phyloP scores from a whole-genome alignment of 2,329 filamentous ascomycete species.

The Fusarium sp. region DNA sequence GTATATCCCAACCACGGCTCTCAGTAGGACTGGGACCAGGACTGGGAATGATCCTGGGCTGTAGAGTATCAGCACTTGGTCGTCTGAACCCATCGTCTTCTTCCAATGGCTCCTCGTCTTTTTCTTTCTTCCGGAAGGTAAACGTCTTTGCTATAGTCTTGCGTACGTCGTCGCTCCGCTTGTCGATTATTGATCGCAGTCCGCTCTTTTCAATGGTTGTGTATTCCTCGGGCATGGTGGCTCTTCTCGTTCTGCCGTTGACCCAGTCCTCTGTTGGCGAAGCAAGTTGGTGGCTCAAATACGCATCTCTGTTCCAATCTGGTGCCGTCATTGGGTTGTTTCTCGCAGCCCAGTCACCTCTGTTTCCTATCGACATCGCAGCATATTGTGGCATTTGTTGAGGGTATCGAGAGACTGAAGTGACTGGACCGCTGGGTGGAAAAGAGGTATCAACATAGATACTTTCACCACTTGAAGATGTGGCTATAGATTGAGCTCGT shows the following conservation, averaged over 20 bases:
- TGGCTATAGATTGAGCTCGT: slow-evolving; percentile 53
- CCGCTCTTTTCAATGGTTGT: slow-evolving; percentile 68
- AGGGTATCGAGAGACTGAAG: slow-evolving; percentile 59
- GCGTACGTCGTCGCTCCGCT: slow-evolving; percentile 67
- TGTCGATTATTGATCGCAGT: slow-evolving; percentile 64
- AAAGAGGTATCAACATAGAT: slow-evolving; percentile 55
- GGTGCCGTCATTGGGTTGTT: slow-evolving; percentile 28
- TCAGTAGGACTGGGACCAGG: slow-evolving; percentile 21
- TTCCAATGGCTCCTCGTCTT: slow-evolving; percentile 48
- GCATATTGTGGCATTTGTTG: slow-evolving; percentile 35
- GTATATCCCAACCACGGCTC: slow-evolving; percentile 22
- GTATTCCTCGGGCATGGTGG: slow-evolving; percentile 60
- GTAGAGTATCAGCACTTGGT: slow-evolving; percentile 40
- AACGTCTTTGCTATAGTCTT: slow-evolving; percentile 67
- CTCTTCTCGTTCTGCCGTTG: slow-evolving; percentile 58
- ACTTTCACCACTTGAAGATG: slow-evolving; percentile 57
- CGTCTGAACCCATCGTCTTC: slow-evolving; percentile 37
- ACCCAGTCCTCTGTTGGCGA: slow-evolving; percentile 55
- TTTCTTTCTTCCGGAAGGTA: slow-evolving; percentile 62
- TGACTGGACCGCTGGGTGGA: slow-evolving; percentile 53
- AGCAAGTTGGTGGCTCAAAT: slow-evolving; percentile 47
- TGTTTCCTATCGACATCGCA: slow-evolving; percentile 3
- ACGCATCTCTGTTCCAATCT: slow-evolving; percentile 38
- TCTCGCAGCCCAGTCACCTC: slow-evolving; percentile 17
- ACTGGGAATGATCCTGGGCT: slow-evolving; percentile 27